Conservation (phyloP, 306 rosid species). For the Mimosa pudica region DNA sequence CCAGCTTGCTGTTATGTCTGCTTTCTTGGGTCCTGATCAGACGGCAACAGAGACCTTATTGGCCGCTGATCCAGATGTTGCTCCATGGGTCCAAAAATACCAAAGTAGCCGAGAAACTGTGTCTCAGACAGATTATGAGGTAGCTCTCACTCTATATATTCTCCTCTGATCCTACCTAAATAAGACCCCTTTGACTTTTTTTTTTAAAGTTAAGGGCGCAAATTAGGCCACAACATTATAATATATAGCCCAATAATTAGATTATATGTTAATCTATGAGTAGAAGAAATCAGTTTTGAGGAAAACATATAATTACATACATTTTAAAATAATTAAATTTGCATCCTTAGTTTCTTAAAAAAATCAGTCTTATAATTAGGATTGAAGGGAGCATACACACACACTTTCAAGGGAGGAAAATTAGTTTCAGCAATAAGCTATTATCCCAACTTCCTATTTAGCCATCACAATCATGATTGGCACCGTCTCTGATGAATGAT, state of each 20-base stretch:
- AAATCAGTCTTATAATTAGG: no score
- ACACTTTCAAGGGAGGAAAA: neutral
- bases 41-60: conserved; percentile 69
- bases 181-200: no score
- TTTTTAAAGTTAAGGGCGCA: no score
- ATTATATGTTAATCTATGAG: no score
- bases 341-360: no score
- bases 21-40: conserved; percentile 94
- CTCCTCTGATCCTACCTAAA: no score
- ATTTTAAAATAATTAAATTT: no score
- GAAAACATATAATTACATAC: no score
- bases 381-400: no score
- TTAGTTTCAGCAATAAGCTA: neutral
- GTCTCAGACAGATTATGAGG: conserved; percentile 96
- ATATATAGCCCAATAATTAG: no score
- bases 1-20: conserved; percentile 87
- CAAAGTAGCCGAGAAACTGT: conserved; percentile 94
- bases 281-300: no score
- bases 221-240: no score
- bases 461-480: conserved; percentile 5
- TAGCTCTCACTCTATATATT: conserved; percentile 1
- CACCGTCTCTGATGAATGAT: neutral
- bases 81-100: conserved; percentile 90
- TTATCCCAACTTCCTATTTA: neutral
- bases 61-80: conserved; percentile 77